Base-by-base conservation (phyloP, 2,329 filamentous ascomycete species). In the Myriosclerotinia duriaeana region DNA sequence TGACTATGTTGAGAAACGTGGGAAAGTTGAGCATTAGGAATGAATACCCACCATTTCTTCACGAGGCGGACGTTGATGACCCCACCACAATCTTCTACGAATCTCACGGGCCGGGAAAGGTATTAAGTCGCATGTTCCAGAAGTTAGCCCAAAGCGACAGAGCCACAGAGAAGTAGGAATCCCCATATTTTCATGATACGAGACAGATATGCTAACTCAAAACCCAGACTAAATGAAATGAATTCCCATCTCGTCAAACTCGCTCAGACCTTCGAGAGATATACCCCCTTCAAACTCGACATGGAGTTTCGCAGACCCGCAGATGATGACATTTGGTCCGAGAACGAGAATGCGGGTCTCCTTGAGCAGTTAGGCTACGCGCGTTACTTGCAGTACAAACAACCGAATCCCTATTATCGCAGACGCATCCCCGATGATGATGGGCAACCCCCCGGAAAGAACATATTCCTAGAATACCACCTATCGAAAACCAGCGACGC, bases 1-100 rank as follows among this genome's bases (percentile, higher is more conserved):
- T 63, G 1, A 42, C 60, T 11, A 63, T 63, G 60, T 11, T 63
- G 15, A 40, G 60, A 1, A 63, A 63, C 34, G 48, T 63, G 12
- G 48, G 48, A 2, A 20, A 20, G 9, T 53, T 53, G 2, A 42
- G 11, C 11, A 42, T 63, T 5, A 38, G 34, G 30, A 38, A 63
- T 8, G n/a, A 52, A 11, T 12, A 26, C n/a, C 22, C 55, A n/a
- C 22, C 53, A 6, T 55, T 22, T 5, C 53, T 40, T 17, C 53
- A 40, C 15, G 20, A 40, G 8, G 6, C 2, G 1, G 53, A 54
- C 17, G 17, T 17, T n/a, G n/a, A 7, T 6, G 0, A 26, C 3
- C 53, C 36, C 8, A n/a, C 22, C 4, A 3, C 12, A 5, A n/a
- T 26, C 14, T 36, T 44, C 2, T 59, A 15, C 20, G 20, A 42